Percentiles rank a stretch among this genome's conserved stretches.
These are phyloP conservation scores for Tetradesmus lagerheimii DNA, from an alignment of 139 green algal species.

Conservation along the genomic window DNA sequence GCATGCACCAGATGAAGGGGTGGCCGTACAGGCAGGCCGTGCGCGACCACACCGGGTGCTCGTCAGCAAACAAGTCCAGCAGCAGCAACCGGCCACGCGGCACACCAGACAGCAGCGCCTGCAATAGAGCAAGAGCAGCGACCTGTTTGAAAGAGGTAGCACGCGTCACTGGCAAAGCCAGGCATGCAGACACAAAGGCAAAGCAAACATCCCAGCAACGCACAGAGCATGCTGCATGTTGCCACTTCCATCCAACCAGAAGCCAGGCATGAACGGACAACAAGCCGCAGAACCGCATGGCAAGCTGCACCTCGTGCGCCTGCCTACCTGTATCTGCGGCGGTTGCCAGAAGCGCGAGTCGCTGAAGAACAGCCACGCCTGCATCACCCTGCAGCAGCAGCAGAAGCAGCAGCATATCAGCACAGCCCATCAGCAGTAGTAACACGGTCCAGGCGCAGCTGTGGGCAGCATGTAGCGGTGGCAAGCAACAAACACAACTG, in stretches of 20 bases:
- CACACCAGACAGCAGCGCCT: slow-evolving; percentile 61
- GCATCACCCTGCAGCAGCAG: slow-evolving; percentile 49
- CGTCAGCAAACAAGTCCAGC: slow-evolving; percentile 67
- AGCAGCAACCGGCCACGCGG: slow-evolving; percentile 54
- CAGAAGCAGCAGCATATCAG: not conserved
- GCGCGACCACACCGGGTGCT: slow-evolving; percentile 58
- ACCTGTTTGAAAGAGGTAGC: not conserved
- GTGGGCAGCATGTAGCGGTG: not conserved
- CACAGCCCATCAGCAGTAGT: not conserved
- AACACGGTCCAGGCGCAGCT: not conserved
- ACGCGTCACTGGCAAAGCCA: not conserved
- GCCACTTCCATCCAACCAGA: too few species aligned
- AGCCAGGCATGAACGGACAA: not conserved
- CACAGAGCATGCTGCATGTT: too few species aligned
- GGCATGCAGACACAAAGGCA: too few species aligned
- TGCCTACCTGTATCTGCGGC: slow-evolving; percentile 56
- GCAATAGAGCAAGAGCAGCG: not conserved
- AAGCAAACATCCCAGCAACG: too few species aligned
- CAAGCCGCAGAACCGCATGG: not conserved
- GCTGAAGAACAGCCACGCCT: slow-evolving; percentile 69
- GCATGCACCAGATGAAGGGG: slow-evolving; percentile 64
- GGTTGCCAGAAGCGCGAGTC: slow-evolving; percentile 49
- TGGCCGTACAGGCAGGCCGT: slow-evolving; percentile 52
- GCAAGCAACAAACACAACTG: not conserved
- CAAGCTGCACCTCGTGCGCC: not conserved